Evolutionary conservation across 768 basidiomycete genomes (phyloP).

Genomic region (Cystoderma amianthinum): DNA sequence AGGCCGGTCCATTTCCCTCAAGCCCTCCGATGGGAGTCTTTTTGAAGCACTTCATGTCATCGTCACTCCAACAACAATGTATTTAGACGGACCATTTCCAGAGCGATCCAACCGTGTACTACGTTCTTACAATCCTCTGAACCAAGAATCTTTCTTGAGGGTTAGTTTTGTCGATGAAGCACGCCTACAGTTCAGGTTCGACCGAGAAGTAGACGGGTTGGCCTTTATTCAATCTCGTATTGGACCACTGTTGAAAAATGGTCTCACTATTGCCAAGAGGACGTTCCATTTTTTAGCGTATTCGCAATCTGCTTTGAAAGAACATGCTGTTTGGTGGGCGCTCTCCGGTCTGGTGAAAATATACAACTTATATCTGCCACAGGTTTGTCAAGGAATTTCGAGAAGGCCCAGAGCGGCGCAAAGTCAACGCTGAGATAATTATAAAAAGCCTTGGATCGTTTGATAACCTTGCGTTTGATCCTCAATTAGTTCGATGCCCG

Average conservation of each 20-base stretch:
- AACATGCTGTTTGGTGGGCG: slow-evolving; percentile 49
- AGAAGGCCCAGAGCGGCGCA: slow-evolving; percentile 15
- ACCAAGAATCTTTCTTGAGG: slow-evolving; percentile 52
- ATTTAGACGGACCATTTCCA: slow-evolving; percentile 44
- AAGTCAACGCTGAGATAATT: slow-evolving; percentile 38
- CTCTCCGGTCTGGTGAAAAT: background rate
- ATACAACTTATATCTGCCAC: background rate
- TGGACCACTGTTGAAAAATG: slow-evolving; percentile 34
- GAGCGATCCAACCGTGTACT: slow-evolving; percentile 62
- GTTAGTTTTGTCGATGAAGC: slow-evolving; percentile 61
- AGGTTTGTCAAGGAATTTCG: slow-evolving; percentile 62
- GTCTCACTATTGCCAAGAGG: slow-evolving; percentile 48
- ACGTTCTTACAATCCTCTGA: slow-evolving; percentile 33
- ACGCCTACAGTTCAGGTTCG: slow-evolving; percentile 42
- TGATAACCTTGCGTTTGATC: slow-evolving; percentile 35
- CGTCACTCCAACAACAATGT: slow-evolving; percentile 49
- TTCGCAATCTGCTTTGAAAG: slow-evolving; percentile 69
- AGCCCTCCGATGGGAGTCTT: slow-evolving; percentile 23
- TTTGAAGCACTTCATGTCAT: slow-evolving; percentile 22
- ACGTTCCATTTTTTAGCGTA: slow-evolving; percentile 62
- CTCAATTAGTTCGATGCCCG: slow-evolving; percentile 46
- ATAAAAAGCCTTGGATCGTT: slow-evolving; percentile 53
- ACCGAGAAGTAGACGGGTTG: slow-evolving; percentile 47
- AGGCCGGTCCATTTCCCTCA: slow-evolving; percentile 12
- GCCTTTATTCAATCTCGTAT: slow-evolving; percentile 42